Evolutionary conservation across 257 asterid genomes (phyloP).

Genomic region (Solanum pennellii): DNA sequence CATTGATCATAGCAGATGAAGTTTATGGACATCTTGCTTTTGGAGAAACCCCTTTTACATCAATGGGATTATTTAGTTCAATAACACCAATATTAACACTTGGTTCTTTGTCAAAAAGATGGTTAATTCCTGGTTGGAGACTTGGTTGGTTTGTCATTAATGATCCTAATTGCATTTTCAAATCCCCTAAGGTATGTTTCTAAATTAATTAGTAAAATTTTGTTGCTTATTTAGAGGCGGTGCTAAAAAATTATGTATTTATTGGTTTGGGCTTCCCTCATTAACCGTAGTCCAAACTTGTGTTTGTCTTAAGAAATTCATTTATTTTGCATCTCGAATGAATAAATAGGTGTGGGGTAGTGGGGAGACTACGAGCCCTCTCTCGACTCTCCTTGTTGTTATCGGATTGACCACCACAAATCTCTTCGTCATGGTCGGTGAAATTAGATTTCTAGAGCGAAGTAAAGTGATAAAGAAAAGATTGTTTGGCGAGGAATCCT

Average conservation of each 20-base stretch:
- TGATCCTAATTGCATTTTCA: conserved; percentile 46
- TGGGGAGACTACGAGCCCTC: background rate
- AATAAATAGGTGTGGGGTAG: background rate
- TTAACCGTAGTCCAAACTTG: background rate
- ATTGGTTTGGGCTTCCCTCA: no score
- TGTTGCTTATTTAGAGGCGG: background rate
- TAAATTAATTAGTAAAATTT: background rate
- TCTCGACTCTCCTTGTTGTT: background rate
- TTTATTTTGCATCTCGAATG: background rate
- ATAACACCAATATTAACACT: conserved; percentile 58
- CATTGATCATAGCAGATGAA: conserved; percentile 70
- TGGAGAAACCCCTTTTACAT: conserved; percentile 56
- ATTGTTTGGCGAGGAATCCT: background rate
- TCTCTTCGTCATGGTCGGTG: background rate
- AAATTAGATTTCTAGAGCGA: no score
- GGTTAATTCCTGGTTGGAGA: conserved; percentile 94
- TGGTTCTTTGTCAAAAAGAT: conserved; percentile 82
- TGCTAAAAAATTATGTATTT: background rate
- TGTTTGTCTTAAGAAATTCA: no score
- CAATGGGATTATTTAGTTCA: conserved; percentile 75
- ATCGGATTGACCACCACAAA: background rate
- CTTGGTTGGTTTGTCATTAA: conserved; percentile 77
- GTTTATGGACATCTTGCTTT: conserved; percentile 78
- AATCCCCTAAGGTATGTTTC: conserved; percentile 37
- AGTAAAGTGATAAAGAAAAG: background rate